Evolutionary conservation across 257 asterid species (phyloP).

Genomic region (Pogostemon cablin): DNA sequence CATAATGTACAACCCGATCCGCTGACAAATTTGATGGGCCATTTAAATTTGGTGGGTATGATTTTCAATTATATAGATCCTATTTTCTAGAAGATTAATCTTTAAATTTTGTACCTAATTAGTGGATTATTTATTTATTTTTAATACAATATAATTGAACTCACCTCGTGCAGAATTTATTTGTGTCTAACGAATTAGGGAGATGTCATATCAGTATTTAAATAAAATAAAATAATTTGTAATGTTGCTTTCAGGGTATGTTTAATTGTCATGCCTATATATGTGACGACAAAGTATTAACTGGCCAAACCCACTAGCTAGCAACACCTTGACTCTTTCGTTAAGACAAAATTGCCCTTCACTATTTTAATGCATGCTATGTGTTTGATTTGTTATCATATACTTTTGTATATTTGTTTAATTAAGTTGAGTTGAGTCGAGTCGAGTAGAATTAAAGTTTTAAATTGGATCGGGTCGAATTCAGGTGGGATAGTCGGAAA

Average conservation of each 20-base stretch:
- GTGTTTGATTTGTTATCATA: not conserved
- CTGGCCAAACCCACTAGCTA: slow-evolving; percentile 41
- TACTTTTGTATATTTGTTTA: not conserved
- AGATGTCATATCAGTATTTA: no score
- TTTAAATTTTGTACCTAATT: not conserved
- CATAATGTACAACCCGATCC: slow-evolving; percentile 31
- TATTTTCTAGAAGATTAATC: not conserved
- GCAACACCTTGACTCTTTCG: slow-evolving; percentile 37
- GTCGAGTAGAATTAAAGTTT: no score
- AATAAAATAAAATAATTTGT: not conserved
- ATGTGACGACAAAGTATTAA: slow-evolving; percentile 46
- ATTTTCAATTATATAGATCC: slow-evolving; percentile 37
- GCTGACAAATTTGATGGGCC: slow-evolving; percentile 42
- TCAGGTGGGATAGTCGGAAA: slow-evolving; percentile 79
- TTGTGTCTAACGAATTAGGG: no score
- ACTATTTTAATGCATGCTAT: not conserved
- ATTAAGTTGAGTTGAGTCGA: not conserved
- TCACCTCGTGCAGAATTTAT: not conserved
- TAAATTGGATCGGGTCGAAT: not conserved
- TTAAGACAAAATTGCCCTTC: slow-evolving; percentile 32
- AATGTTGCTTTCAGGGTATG: slow-evolving; percentile 43
- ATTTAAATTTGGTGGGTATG: slow-evolving; percentile 49
- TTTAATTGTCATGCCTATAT: slow-evolving; percentile 32
- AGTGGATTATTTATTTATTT: not conserved
- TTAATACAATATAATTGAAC: not conserved